Conservation (phyloP, 768 basidiomycete genomes). For the Gyrodon lividus region DNA sequence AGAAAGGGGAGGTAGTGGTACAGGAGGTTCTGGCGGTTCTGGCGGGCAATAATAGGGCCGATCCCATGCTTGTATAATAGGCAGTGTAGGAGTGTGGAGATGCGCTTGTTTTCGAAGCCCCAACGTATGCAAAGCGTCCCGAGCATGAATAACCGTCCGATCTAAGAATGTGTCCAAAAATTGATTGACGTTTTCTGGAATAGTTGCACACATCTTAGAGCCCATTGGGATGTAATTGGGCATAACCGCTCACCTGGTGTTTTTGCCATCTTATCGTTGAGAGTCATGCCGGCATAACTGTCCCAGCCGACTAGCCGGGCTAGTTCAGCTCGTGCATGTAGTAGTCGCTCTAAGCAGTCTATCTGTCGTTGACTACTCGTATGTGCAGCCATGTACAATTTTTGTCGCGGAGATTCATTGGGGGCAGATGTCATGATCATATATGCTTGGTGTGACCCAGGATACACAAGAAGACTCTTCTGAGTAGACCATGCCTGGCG, state of each 20-base stretch:
- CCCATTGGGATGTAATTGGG: not conserved
- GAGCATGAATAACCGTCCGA: conserved; percentile 77
- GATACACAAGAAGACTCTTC: conserved; percentile 76
- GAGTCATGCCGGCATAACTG: conserved; percentile 83
- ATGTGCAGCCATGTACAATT: conserved; percentile 82
- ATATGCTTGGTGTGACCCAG: conserved; percentile 85
- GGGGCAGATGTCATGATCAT: conserved; percentile 92
- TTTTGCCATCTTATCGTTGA: conserved; percentile 97
- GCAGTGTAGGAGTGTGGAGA: conserved; percentile 54
- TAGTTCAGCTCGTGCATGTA: conserved; percentile 76
- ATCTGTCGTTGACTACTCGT: conserved; percentile 75
- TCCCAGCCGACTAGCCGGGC: conserved; percentile 81
- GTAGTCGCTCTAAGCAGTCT: conserved; percentile 69
- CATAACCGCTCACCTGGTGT: conserved; percentile 62
- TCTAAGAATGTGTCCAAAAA: conserved; percentile 82
- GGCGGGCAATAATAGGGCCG: conserved; percentile 90
- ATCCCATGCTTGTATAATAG: conserved; percentile 92
- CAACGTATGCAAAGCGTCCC: conserved; percentile 65
- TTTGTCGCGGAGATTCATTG: conserved; percentile 75
- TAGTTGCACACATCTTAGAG: conserved; percentile 2
- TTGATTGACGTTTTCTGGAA: conserved; percentile 75
- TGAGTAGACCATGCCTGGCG: conserved; percentile 77
- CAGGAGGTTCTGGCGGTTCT: conserved; percentile 70
- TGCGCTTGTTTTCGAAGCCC: conserved; percentile 74
- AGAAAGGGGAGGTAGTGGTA: conserved; percentile 72